Conservation (phyloP, 345 rosid genomes). For the Geranium brycei region DNA sequence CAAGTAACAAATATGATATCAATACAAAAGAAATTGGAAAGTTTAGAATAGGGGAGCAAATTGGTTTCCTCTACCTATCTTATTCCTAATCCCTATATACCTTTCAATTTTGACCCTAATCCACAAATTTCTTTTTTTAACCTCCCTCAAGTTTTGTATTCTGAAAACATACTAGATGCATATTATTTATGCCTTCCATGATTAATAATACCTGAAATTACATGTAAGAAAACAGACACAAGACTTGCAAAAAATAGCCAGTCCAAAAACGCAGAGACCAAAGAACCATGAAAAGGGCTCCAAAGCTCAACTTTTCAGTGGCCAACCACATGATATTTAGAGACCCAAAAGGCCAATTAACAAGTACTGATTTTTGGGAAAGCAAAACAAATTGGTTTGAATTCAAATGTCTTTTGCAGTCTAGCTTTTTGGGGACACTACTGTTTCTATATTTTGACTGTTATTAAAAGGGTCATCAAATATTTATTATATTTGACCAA, state of each 20-base stretch:
- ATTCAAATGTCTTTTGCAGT: neutral
- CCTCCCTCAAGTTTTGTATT: no score
- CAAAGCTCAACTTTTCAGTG: neutral
- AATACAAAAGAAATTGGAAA: no score
- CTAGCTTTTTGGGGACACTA: neutral
- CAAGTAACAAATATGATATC: no score
- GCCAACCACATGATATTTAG: neutral
- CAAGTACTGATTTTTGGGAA: neutral
- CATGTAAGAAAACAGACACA: neutral
- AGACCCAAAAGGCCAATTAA: no score
- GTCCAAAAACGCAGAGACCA: neutral
- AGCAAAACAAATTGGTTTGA: neutral
- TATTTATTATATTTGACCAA: neutral
- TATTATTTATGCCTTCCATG: no score
- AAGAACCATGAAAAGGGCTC: no score
- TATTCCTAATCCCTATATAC: neutral
- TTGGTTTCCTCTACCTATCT: no score
- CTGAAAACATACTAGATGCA: no score
- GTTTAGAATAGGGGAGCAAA: no score
- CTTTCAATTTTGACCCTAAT: neutral
- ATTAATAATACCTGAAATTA: no score
- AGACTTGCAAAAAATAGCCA: no score
- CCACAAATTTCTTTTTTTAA: no score
- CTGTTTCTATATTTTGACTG: neutral
- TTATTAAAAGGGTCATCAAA: neutral